Evolutionary conservation across 257 asterid genomes (phyloP), one percentile per base, ranked within the genome.

Genomic region (Schizonepeta tenuifolia): DNA sequence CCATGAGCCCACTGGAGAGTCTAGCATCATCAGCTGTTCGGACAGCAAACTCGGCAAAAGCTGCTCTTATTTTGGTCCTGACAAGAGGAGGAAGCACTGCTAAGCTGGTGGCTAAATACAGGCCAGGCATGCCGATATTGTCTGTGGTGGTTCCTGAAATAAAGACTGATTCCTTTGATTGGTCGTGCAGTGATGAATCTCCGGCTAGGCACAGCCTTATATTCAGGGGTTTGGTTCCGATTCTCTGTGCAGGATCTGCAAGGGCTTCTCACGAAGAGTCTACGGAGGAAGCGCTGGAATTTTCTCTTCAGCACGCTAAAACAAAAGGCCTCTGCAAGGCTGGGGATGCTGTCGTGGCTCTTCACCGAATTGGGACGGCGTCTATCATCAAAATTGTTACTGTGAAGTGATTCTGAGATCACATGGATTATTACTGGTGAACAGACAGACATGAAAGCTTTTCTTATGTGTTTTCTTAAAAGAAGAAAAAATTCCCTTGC

Each of bases 51-150:
- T 77, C 84, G 0, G 56, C 84, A 0, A 83, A 36, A 71, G 79
- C 84, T 6, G 74, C 87, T 66, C 84, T 79, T 8, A 83, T 83
- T 17, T 65, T 79, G 78, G 87, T 83, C 67, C 72, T 83, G 41
- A 83, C 84, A 3, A 61, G 87, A 49, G 84, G 87, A 65, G 87
- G 87, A 70, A 83, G 87, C 51, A 83, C 82, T 1, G 87, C 84
- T 21, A 83, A 83, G 76, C 79, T 83, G 71, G 87, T 83, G 35
- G 87, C 87, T 24, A 83, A 83, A 40, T 83, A 83, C 84, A 66
- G 87, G 78, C 84, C 87, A 0, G 84, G 84, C 6, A 79, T 77
- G 82, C 87, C 87, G 4, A 74, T 77, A 76, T 36, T 83, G 75
- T 79, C 84, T 5, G 82, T 77, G 8, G 87, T 83, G 53, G 87